phyloP scores from a whole-genome alignment of 2,329 filamentous ascomycete genomes.

The Cladosporium sp. region DNA sequence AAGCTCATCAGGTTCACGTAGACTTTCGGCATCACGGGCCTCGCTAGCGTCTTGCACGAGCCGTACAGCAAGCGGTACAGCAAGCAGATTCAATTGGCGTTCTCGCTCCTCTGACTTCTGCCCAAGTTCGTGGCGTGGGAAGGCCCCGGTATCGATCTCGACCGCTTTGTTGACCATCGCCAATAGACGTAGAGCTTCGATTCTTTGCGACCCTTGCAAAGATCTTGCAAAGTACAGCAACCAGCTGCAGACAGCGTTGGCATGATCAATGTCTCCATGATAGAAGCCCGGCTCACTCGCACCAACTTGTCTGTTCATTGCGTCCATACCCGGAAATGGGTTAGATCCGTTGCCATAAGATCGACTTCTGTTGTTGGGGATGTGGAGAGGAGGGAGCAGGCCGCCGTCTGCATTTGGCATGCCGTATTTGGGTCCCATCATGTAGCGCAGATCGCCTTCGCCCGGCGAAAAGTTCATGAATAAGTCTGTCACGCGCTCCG shows the following conservation, averaged over 20 bases:
- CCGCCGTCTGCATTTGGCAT: conserved; percentile 20
- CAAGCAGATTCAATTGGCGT: conserved; percentile 41
- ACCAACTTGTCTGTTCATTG: conserved; percentile 14
- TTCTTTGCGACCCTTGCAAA: conserved; percentile 36
- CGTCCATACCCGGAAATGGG: conserved; percentile 42
- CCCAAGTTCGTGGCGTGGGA: conserved; percentile 19
- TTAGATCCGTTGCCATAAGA: conserved; percentile 31
- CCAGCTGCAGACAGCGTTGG: conserved; percentile 47
- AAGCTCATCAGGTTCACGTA: not conserved
- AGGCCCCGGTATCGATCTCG: conserved; percentile 24
- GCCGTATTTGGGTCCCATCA: conserved; percentile 23
- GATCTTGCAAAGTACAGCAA: conserved; percentile 43
- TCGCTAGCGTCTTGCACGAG: conserved; percentile 40
- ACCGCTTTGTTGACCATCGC: conserved; percentile 33
- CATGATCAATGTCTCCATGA: conserved; percentile 37
- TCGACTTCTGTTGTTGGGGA: conserved; percentile 35
- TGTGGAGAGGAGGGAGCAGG: conserved; percentile 35
- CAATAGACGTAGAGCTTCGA: conserved; percentile 40
- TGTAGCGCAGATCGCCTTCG: conserved; percentile 21
- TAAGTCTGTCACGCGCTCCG: conserved; percentile 44
- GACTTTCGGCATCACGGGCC: conserved; percentile 38
- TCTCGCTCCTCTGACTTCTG: conserved; percentile 36
- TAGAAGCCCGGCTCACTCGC: not conserved
- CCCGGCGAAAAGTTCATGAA: conserved; percentile 21
- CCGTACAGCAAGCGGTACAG: conserved; percentile 46